Evolutionary conservation across 305 asterid species (phyloP).

Genomic region (Withania somnifera): DNA sequence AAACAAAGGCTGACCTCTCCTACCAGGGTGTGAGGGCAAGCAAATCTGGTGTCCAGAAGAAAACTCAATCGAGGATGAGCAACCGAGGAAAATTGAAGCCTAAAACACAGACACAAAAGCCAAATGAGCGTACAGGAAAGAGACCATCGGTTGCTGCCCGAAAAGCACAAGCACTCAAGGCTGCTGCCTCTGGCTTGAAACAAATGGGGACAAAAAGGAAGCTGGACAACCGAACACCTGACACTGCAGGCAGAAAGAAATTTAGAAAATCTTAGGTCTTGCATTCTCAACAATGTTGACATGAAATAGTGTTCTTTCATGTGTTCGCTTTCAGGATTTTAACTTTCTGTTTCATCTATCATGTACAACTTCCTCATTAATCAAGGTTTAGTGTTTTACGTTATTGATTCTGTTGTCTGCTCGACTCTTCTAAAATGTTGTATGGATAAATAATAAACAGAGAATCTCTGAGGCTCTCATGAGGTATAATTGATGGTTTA

Average conservation of each 20-base stretch:
- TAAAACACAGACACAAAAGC: conserved; percentile 17
- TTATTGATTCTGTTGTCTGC: not conserved
- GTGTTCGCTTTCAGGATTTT: not conserved
- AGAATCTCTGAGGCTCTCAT: not conserved
- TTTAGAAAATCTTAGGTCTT: conserved; percentile 42
- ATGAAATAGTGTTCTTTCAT: not conserved
- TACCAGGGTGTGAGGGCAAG: conserved; percentile 84
- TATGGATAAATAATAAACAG: not conserved
- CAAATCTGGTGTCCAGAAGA: conserved; percentile 66
- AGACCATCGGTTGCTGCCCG: conserved; percentile 88
- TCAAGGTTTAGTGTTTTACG: not conserved
- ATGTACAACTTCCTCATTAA: not conserved
- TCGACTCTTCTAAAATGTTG: not conserved
- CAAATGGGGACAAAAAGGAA: conserved; percentile 57
- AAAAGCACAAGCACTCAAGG: conserved; percentile 37
- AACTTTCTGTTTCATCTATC: not conserved
- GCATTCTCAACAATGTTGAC: not conserved
- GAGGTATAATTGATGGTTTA: not conserved
- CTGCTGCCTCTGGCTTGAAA: conserved; percentile 17
- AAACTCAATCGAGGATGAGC: conserved; percentile 18
- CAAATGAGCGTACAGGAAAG: conserved; percentile 22
- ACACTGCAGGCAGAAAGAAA: conserved; percentile 43
- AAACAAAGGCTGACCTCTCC: conserved; percentile 20
- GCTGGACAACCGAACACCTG: conserved; percentile 54
- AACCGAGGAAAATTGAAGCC: conserved; percentile 19